Evolutionary conservation across 305 asterid genomes (phyloP).

Genomic region (Solanum aculeatissimum): DNA sequence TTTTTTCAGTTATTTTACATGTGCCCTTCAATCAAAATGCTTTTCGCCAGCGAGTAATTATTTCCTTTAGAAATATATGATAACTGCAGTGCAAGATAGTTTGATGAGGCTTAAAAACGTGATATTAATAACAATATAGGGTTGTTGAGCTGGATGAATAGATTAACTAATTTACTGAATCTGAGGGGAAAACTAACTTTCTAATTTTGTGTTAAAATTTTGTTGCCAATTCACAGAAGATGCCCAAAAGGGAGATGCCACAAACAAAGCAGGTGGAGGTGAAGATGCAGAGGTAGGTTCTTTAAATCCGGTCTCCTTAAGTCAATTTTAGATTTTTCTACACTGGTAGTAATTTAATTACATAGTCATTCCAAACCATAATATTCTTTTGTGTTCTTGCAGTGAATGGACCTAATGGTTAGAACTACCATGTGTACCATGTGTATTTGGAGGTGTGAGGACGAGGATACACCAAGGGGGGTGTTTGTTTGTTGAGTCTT

Average conservation of each 20-base stretch:
- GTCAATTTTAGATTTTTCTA: neutral
- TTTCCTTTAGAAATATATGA: neutral
- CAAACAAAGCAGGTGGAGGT: constrained; percentile 44
- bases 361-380: neutral
- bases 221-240: constrained; percentile 34
- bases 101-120: neutral
- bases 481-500: constrained; percentile 13
- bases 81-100: neutral
- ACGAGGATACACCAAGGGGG: constrained; percentile 8
- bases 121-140: neutral
- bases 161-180: neutral
- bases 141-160: neutral
- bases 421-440: constrained; percentile 11
- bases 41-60: neutral
- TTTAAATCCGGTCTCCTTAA: neutral
- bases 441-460: constrained; percentile 12
- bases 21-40: neutral
- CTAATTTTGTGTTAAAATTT: neutral
- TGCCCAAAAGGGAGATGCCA: constrained; percentile 40
- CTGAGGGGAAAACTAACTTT: neutral
- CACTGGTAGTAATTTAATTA: neutral
- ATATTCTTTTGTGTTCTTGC: constrained; percentile 13
- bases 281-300: constrained; percentile 41
- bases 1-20: neutral
- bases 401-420: constrained; percentile 36